Conservation (phyloP, 2,329 filamentous ascomycete genomes). For the Dactylella cylindrospora region DNA sequence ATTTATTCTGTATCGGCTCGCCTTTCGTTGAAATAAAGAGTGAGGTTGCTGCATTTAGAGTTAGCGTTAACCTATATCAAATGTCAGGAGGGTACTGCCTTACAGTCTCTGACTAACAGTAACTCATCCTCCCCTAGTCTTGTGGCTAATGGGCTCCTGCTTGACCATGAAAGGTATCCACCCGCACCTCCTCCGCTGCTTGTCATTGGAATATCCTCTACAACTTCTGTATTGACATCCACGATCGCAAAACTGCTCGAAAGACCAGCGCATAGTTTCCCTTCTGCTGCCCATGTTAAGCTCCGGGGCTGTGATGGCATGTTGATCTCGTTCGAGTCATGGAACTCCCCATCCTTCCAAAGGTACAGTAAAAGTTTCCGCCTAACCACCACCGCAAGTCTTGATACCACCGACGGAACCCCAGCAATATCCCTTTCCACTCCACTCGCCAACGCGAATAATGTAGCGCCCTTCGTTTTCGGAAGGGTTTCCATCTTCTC, state of each 20-base stretch:
- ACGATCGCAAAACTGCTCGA: slow-evolving; percentile 82
- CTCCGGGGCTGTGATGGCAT: slow-evolving; percentile 82
- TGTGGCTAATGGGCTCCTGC: slow-evolving; percentile 78
- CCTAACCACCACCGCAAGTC: slow-evolving; percentile 90
- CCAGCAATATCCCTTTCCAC: slow-evolving; percentile 88
- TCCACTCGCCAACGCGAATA: slow-evolving; percentile 92
- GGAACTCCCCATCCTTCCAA: slow-evolving; percentile 92
- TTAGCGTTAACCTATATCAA: neutral
- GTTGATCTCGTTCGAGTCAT: slow-evolving; percentile 72
- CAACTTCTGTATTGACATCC: slow-evolving; percentile 71
- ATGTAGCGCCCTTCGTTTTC: slow-evolving; percentile 82
- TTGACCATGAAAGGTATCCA: slow-evolving; percentile 57
- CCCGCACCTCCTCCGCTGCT: slow-evolving; percentile 59
- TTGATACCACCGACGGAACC: slow-evolving; percentile 88
- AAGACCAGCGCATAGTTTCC: slow-evolving; percentile 83
- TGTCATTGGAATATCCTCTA: slow-evolving; percentile 75
- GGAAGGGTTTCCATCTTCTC: slow-evolving; percentile 75
- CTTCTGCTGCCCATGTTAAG: slow-evolving; percentile 86
- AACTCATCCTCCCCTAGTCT: slow-evolving; percentile 80
- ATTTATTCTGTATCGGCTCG: slow-evolving; percentile 70
- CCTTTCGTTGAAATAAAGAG: slow-evolving; percentile 85
- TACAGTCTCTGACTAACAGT: slow-evolving; percentile 85
- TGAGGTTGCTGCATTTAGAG: slow-evolving; percentile 65
- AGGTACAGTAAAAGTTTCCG: slow-evolving; percentile 85
- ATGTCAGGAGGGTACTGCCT: slow-evolving; percentile 16